Percentiles rank a stretch among this genome's conserved stretches.
Conservation (phyloP, 1,284 basidiomycete genomes). For the Inonotus obliquus region DNA sequence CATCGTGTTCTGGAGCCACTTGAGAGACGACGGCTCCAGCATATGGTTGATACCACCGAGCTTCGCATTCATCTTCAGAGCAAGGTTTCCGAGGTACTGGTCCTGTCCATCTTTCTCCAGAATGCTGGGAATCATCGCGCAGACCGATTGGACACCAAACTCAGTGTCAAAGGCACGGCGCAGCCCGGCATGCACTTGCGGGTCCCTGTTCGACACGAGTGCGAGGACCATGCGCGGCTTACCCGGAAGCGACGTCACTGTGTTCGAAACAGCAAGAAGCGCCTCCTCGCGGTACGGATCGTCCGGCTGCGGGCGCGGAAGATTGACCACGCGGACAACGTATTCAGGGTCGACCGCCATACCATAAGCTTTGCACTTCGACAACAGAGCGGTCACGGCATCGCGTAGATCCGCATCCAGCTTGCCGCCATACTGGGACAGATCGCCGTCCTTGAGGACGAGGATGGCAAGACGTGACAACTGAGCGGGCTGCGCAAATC, state of each 20-base stretch:
- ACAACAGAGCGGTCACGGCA: not conserved
- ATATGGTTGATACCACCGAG: constrained; percentile 73
- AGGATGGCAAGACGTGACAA: not conserved
- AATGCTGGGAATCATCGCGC: constrained; percentile 22
- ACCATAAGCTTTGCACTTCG: not conserved
- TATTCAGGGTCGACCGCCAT: not conserved
- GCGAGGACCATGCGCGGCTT: constrained; percentile 3
- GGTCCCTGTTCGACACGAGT: constrained; percentile 2
- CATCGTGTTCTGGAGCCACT: constrained; percentile 74
- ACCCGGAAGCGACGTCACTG: constrained; percentile 38
- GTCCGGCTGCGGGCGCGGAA: not conserved
- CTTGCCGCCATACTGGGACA: not conserved
- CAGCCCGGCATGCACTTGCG: constrained; percentile 27
- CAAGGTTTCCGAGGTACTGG: constrained; percentile 74
- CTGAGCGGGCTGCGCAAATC: not conserved
- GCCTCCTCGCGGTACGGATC: not conserved
- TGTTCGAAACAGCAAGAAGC: constrained; percentile 31
- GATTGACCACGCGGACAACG: not conserved
- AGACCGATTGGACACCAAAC: constrained; percentile 31
- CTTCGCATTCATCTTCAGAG: constrained; percentile 65
- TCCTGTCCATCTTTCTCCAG: constrained; percentile 49
- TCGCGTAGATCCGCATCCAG: constrained; percentile 36
- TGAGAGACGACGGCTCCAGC: constrained; percentile 49
- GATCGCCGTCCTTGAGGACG: not conserved
- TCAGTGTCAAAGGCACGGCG: constrained; percentile 38